Evolutionary conservation across 805 yeast genomes (phyloP).

Genomic region (Cyberlindnera saturnus): DNA sequence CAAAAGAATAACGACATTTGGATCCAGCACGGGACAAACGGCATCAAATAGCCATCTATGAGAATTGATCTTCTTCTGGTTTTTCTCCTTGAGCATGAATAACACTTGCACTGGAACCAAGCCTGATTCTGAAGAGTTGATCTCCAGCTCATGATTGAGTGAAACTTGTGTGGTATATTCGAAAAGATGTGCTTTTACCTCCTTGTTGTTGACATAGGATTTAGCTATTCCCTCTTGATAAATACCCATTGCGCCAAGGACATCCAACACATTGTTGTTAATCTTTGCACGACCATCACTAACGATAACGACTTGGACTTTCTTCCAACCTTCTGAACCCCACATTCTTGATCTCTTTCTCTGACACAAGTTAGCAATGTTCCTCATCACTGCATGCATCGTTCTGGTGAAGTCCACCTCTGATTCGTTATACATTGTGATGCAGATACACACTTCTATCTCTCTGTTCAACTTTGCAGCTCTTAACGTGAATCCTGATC

Average conservation of each 20-base stretch:
- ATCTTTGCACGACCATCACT: slow-evolving; percentile 94
- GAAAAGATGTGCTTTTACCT: slow-evolving; percentile 88
- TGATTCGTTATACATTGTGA: slow-evolving; percentile 97
- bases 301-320: slow-evolving; percentile 84
- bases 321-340: slow-evolving; percentile 98
- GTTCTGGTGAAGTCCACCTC: slow-evolving; percentile 88
- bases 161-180: slow-evolving; percentile 96
- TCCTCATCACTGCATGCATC: slow-evolving; percentile 88
- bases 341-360: slow-evolving; percentile 80
- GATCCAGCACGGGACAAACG: slow-evolving; percentile 85
- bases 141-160: slow-evolving; percentile 80
- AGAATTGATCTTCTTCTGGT: slow-evolving; percentile 90
- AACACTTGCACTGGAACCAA: slow-evolving; percentile 92
- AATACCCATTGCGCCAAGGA: slow-evolving; percentile 90
- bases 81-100: slow-evolving; percentile 88
- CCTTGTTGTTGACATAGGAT: slow-evolving; percentile 84
- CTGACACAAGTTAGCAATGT: slow-evolving; percentile 79
- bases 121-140: slow-evolving; percentile 85
- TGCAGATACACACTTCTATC: slow-evolving; percentile 85
- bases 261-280: slow-evolving; percentile 76
- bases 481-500: slow-evolving; percentile 78
- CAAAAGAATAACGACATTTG: slow-evolving; percentile 79
- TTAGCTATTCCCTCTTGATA: slow-evolving; percentile 97
- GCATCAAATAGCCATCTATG: slow-evolving; percentile 98
- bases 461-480: slow-evolving; percentile 85